phyloP scores from a whole-genome alignment of 768 basidiomycete species.

The Kwoniella botswanensis region DNA sequence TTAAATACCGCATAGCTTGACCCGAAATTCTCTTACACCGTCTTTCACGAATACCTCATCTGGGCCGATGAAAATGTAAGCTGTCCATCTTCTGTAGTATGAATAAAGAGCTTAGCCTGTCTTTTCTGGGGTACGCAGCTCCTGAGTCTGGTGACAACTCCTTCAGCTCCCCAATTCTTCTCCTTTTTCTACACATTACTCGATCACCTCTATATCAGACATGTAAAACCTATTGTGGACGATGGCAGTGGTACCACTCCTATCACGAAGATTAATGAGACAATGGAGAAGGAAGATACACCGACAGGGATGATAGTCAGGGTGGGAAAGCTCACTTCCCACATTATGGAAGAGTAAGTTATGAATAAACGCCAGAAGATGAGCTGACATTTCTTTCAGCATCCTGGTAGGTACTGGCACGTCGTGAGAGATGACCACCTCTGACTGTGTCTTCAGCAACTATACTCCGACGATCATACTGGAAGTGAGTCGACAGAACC shows the following conservation, averaged over 20 bases:
- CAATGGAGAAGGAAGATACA: background rate
- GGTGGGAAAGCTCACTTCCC: too few relatives aligned
- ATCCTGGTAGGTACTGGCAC: too few relatives aligned
- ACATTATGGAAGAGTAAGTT: too few relatives aligned
- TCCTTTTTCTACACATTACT: background rate
- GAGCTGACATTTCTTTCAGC: too few relatives aligned
- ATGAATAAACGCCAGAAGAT: too few relatives aligned
- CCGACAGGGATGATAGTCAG: background rate
- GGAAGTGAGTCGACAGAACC: background rate
- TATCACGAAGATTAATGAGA: background rate
- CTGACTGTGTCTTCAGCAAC: background rate
- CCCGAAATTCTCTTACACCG: background rate
- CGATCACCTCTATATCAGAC: background rate
- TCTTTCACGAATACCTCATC: background rate
- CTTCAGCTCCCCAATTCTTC: background rate
- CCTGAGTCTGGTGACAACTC: background rate
- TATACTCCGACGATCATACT: background rate
- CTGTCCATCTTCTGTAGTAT: background rate
- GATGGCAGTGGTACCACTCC: background rate
- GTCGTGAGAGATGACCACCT: too few relatives aligned
- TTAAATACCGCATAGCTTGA: background rate
- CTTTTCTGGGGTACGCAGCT: background rate
- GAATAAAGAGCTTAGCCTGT: too few relatives aligned
- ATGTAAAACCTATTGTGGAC: background rate
- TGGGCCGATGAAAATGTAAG: slow-evolving; percentile 3